Evolutionary conservation across 1,139 yeast species (phyloP), one percentile per base, ranked within the genome.

Genomic region (Lodderomyces margitis): DNA sequence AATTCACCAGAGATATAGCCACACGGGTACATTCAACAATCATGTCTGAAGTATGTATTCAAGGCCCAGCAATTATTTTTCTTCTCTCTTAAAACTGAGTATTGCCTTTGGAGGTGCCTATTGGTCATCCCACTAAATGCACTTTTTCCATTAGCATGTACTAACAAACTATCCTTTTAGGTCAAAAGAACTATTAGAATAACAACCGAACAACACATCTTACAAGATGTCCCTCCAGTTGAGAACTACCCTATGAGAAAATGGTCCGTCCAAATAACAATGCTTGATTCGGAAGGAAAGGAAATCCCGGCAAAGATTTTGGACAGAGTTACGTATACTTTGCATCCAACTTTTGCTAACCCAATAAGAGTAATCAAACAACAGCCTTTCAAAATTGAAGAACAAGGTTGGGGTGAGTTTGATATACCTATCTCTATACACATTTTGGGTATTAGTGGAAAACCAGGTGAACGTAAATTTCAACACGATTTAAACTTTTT

Each of bases 321-420:
- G 59, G 98, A 92, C 61, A 87, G 84, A 64, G 98, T 89, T 41
- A 87, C 95, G 15, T 92, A 91, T 62, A 83, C 88, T 55, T 76
- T 92, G 52, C 98, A 92, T 70, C 98, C 98, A 30, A 92, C 98
- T 11, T 92, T 92, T 64, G 80, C 81, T 42, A 88, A 88, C 61
- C 98, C 98, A 9, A 81, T 79, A 49, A 78, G 98, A 65, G 74
- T 84, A 6, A 63, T 88, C 56, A 88, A 87, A 57, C 82, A 82
- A 56, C 80, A 87, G 16, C 98, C 98, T n/a, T 92, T 91, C 67
- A 77, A 69, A 57, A 84, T 92, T 42, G 87, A 83, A 59, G 98
- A 92, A 63, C 85, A 88, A 68, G 98, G 98, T 38, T 92, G 98
- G 98, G 98, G 98, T 58, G 98, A 92, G 54, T 91, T 91, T 57